These are phyloP conservation scores for Aspergillus jensenii DNA, from an alignment of 2,329 filamentous ascomycete genomes.

Conservation along the genomic window DNA sequence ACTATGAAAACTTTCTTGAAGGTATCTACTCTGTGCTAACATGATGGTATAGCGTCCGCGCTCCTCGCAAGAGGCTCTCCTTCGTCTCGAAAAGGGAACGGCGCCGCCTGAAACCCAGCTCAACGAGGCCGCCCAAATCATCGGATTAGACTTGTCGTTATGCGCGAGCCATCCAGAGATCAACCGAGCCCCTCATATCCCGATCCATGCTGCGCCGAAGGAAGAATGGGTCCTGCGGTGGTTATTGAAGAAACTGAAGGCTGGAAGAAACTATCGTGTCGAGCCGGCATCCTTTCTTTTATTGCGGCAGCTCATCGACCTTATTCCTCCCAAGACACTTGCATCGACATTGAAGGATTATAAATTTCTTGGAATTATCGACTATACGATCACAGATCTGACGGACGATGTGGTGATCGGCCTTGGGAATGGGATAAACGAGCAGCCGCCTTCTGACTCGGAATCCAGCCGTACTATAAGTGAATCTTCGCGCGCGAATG, in stretches of 20 bases:
- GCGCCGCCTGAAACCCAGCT: constrained; percentile 40
- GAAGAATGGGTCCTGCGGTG: constrained; percentile 68
- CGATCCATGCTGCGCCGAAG: constrained; percentile 41
- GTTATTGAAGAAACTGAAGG: constrained; percentile 61
- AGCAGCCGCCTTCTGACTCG: constrained; percentile 27
- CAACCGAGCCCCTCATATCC: constrained; percentile 22
- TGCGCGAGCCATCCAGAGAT: constrained; percentile 32
- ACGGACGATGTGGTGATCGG: constrained; percentile 30
- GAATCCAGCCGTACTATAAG: constrained; percentile 39
- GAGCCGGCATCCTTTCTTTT: constrained; percentile 52
- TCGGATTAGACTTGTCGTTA: constrained; percentile 39
- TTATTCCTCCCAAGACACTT: constrained; percentile 68
- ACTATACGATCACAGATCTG: constrained; percentile 63
- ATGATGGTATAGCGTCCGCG: constrained; percentile 31
- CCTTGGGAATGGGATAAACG: constrained; percentile 23
- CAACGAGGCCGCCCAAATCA: constrained; percentile 43
- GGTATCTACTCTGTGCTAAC: constrained; percentile 3
- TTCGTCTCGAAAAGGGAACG: constrained; percentile 46
- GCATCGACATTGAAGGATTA: constrained; percentile 71
- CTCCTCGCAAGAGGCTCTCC: constrained; percentile 45
- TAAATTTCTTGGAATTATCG: constrained; percentile 65
- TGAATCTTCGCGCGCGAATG: constrained; percentile 24
- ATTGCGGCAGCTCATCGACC: constrained; percentile 64
- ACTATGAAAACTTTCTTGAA: background rate
- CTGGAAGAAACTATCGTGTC: constrained; percentile 42